Conservation (phyloP, 441 rosid genomes). For the Bocquillonia castaneifolia region DNA sequence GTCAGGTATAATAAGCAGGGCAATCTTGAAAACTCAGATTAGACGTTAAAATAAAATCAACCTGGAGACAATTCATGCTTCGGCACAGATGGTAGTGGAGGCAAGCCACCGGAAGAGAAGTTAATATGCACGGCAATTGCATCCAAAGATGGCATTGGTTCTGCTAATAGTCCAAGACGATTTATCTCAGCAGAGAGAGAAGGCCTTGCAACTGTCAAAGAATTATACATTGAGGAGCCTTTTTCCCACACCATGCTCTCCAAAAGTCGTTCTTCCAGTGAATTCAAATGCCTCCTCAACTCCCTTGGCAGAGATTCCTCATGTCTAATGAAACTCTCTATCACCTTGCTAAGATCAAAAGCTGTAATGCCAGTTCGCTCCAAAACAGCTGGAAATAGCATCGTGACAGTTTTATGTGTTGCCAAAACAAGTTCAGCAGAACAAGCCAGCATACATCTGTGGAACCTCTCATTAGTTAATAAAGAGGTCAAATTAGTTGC, state of each 20-base stretch:
- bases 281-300: constrained; percentile 90
- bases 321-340: constrained; percentile 94
- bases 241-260: constrained; percentile 99
- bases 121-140: constrained; percentile 73
- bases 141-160: constrained; percentile 98
- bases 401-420: constrained; percentile 83
- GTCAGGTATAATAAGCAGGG: not conserved
- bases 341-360: constrained; percentile 97
- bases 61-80: constrained; percentile 66
- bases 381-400: constrained; percentile 94
- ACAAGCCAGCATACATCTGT: constrained; percentile 98
- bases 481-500: constrained; percentile 77
- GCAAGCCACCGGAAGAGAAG: constrained; percentile 51
- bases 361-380: constrained; percentile 97
- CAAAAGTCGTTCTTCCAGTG: constrained; percentile 86
- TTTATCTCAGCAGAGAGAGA: constrained; percentile 65
- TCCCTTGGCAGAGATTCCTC: constrained; percentile 97
- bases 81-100: constrained; percentile 43
- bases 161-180: constrained; percentile 77
- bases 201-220: constrained; percentile 81
- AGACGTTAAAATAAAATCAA: constrained; percentile 12
- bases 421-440: constrained; percentile 95
- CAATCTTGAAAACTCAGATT: not conserved
- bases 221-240: constrained; percentile 95
- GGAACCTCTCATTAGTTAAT: constrained; percentile 94